phyloP scores from a whole-genome alignment of 2,329 filamentous ascomycete genomes.

The Fusarium continuum region DNA sequence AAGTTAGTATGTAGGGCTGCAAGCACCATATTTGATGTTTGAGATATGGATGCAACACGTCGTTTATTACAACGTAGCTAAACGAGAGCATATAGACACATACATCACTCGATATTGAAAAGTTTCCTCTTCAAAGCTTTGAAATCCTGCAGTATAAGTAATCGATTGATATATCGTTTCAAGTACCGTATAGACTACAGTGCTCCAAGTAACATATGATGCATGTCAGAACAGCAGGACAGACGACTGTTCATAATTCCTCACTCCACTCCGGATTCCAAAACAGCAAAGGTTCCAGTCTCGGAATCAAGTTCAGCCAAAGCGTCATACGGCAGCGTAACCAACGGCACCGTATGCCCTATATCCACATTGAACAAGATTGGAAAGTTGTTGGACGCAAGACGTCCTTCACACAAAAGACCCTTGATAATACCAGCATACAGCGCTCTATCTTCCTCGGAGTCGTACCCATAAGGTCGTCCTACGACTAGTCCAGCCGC shows the following conservation, averaged over 20 bases:
- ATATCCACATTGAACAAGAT: constrained; percentile 55
- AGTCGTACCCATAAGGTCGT: constrained; percentile 53
- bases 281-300: constrained; percentile 48
- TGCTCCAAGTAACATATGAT: too few species aligned
- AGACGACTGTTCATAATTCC: fast-evolving
- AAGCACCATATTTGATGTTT: too few species aligned
- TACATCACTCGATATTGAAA: too few species aligned
- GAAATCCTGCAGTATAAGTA: too few species aligned
- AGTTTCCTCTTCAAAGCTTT: too few species aligned
- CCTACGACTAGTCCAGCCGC: constrained; percentile 54
- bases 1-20: too few species aligned
- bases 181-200: too few species aligned
- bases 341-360: constrained; percentile 54
- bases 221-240: too few species aligned
- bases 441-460: constrained; percentile 39
- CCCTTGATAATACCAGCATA: constrained; percentile 47
- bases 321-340: constrained; percentile 53
- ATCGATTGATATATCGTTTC: too few species aligned
- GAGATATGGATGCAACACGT: too few species aligned
- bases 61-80: too few species aligned
- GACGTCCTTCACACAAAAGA: constrained; percentile 48
- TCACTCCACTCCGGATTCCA: constrained; percentile 37
- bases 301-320: constrained; percentile 52
- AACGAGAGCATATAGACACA: too few species aligned
- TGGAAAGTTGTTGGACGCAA: constrained; percentile 48